phyloP scores from a whole-genome alignment of 2,329 filamentous ascomycete species.

The Neoascochyta sp. region DNA sequence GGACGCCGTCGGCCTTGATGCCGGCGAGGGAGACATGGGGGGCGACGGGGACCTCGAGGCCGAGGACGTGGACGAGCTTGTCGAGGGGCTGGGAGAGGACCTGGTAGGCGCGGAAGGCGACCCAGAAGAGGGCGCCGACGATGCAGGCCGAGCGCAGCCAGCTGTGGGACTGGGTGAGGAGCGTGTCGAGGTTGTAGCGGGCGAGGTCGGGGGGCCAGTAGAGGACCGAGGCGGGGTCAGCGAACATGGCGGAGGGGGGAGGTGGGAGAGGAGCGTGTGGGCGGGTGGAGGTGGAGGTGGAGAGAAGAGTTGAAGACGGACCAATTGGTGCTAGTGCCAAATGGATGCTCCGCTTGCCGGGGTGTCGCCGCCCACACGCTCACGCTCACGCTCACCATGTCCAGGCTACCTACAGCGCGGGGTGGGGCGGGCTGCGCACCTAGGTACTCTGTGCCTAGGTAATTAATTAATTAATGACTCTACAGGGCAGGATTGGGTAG shows the following conservation, averaged over 20 bases:
- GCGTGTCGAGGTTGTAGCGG: constrained; percentile 35
- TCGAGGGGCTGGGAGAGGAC: constrained; percentile 89
- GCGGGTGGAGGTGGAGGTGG: constrained; percentile 1
- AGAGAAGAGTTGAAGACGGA: background rate
- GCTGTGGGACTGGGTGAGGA: constrained; percentile 33
- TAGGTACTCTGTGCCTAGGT: too few relatives aligned
- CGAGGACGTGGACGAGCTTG: constrained; percentile 83
- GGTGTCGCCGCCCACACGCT: too few relatives aligned
- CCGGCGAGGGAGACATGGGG: constrained; percentile 88
- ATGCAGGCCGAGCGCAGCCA: constrained; percentile 37
- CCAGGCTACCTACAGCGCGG: too few relatives aligned
- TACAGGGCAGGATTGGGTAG: too few relatives aligned
- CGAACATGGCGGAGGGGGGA: constrained; percentile 25
- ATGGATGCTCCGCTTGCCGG: too few relatives aligned
- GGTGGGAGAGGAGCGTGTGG: background rate
- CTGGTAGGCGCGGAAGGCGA: constrained; percentile 79
- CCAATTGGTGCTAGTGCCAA: too few relatives aligned
- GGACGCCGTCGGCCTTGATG: constrained; percentile 81
- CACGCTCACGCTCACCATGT: too few relatives aligned
- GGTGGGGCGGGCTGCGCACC: too few relatives aligned
- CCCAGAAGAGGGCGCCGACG: constrained; percentile 40
- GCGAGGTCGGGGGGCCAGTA: constrained; percentile 35
- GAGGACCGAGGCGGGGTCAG: constrained; percentile 28
- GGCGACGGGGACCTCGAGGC: constrained; percentile 86
- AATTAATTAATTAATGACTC: too few relatives aligned